Evolutionary conservation across 768 basidiomycete genomes (phyloP).

Genomic region (Lepiota venenata): DNA sequence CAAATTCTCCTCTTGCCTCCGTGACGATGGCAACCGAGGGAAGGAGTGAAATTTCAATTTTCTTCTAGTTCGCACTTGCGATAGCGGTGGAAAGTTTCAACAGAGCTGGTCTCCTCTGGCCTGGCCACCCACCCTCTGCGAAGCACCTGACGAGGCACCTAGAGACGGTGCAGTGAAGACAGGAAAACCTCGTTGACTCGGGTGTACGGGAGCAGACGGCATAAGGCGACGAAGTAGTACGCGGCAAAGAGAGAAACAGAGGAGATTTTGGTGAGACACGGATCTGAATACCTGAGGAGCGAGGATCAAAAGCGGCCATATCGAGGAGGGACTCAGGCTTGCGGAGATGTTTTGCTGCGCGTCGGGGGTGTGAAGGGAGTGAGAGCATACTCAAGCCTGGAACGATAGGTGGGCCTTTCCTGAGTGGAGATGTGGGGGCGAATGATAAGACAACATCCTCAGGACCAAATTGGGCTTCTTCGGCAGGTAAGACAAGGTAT

Average conservation of each 20-base stretch:
- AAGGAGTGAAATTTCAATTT: neutral
- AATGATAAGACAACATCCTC: slow-evolving; percentile 24
- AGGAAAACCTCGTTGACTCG: slow-evolving; percentile 7
- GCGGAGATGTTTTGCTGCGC: slow-evolving; percentile 30
- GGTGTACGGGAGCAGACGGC: neutral
- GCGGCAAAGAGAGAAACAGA: slow-evolving; percentile 1
- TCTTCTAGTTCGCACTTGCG: slow-evolving; percentile 10
- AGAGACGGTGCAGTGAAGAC: neutral
- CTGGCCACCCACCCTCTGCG: slow-evolving; percentile 8
- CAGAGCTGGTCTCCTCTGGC: slow-evolving; percentile 33
- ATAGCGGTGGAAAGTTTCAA: slow-evolving; percentile 25
- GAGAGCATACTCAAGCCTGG: slow-evolving; percentile 35
- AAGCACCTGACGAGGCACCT: neutral
- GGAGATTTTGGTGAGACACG: slow-evolving; percentile 3
- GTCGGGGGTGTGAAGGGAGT: slow-evolving; percentile 31
- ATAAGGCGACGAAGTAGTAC: neutral
- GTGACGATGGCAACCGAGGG: neutral
- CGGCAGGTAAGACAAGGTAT: slow-evolving; percentile 36
- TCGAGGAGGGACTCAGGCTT: slow-evolving; percentile 34
- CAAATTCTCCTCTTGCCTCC: slow-evolving; percentile 25
- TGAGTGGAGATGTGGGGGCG: slow-evolving; percentile 13
- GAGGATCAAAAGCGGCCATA: slow-evolving; percentile 29
- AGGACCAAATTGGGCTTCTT: slow-evolving; percentile 21
- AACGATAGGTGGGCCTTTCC: slow-evolving; percentile 31
- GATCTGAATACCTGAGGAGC: slow-evolving; percentile 14